Evolutionary conservation across 83 land plant genomes (phyloP), one percentile per base, ranked within the genome.

Genomic region (Picea engelmannii): DNA sequence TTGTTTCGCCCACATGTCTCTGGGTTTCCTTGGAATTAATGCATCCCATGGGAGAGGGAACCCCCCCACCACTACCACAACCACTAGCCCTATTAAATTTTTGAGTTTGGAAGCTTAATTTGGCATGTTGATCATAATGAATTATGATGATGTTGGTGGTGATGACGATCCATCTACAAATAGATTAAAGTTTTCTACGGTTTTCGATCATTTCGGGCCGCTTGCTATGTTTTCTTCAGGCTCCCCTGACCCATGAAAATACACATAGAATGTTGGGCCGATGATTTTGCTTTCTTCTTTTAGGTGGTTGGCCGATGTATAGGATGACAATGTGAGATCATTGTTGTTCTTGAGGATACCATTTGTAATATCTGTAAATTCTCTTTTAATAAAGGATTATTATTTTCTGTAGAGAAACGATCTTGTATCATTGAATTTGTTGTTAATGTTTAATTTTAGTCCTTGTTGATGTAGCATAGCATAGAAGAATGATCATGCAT

Each of bases 301-400:
- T 42, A n/a, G 58, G 16, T 73, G 58, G 76, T 58, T 73, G 58
- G 76, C 76, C n/a, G 4, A 73, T 49, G 58, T n/a, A 73, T 73
- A 58, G n/a, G n/a, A n/a, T n/a, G n/a, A n/a, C n/a, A n/a, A n/a
- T n/a, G n/a, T n/a, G n/a, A n/a, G n/a, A n/a, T n/a, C n/a, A n/a
- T n/a, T n/a, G n/a, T n/a, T n/a, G n/a, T n/a, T n/a, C n/a, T n/a
- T n/a, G n/a, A n/a, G n/a, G n/a, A n/a, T n/a, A n/a, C n/a, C n/a
- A n/a, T n/a, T 35, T 35, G 38, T 35, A 35, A 35, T 35, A 35
- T 35, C 38, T 35, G 2, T 6, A 42, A 42, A 42, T 6, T 42
- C 47, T 42, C 47, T 6, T 42, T 42, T 42, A 42, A 42, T 42
- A 42, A 42, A 42, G 47, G 6, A 42, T 42, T 42, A 42, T 42